phyloP scores from a whole-genome alignment of 306 rosid species.

The Cyclanthera cordifolia region DNA sequence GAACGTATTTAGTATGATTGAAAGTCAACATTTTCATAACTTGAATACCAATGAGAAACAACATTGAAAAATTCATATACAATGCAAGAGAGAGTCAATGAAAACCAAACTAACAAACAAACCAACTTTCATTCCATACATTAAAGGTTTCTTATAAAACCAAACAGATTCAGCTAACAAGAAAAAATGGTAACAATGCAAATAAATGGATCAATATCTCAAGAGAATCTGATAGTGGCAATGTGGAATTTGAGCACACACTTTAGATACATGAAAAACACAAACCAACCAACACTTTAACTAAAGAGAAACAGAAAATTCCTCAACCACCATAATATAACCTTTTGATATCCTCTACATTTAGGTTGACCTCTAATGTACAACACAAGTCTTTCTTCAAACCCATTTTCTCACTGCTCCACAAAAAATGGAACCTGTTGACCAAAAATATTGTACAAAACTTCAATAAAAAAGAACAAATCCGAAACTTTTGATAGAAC shows the following conservation, averaged over 20 bases:
- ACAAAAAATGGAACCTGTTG: background rate
- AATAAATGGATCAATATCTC: background rate
- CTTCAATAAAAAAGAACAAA: background rate
- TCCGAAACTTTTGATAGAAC: too few species aligned
- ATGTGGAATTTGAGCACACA: background rate
- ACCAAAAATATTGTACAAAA: background rate
- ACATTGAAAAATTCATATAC: background rate
- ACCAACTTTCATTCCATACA: background rate
- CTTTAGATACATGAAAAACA: slow-evolving; percentile 7
- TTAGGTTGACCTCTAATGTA: background rate
- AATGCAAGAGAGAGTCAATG: background rate
- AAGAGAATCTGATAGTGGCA: slow-evolving; percentile 3
- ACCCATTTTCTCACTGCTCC: slow-evolving; percentile 5
- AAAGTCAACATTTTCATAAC: too few species aligned
- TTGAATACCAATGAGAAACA: background rate
- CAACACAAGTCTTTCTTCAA: background rate
- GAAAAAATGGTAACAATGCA: background rate
- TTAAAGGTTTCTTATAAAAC: background rate
- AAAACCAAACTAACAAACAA: background rate
- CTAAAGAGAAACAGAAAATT: background rate
- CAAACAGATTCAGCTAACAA: background rate
- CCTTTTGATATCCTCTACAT: background rate
- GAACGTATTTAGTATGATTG: too few species aligned
- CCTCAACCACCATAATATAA: slow-evolving; percentile 4
- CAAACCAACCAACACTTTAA: slow-evolving; percentile 3